Base-by-base conservation (phyloP, 768 basidiomycete genomes). In the Boletus sp. region DNA sequence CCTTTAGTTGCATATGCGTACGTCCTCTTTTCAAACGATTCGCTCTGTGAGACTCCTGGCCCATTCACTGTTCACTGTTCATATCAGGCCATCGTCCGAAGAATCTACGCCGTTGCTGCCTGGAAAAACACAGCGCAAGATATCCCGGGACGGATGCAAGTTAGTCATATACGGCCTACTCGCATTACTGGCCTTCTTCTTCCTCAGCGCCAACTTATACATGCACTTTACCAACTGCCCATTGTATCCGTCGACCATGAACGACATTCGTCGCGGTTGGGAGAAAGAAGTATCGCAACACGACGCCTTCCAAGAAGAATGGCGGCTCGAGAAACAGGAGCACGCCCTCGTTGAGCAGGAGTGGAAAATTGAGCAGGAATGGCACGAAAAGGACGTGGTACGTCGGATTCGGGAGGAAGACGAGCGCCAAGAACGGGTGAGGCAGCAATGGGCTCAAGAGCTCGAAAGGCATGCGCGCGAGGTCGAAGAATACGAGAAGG, bases 341-440 rank as follows among this genome's bases (percentile, higher is more conserved):
- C 65, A 59, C 17, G 20, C 10, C 1, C 6, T 18, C 7, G n/a
- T 20, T 0, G 28, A 40, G 39, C 24, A 51, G 7, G 18, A 51
- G 7, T 66, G 64, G 65, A 42, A 60, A 6, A 35, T 55, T 4
- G 29, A 66, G n/a, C 20, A 3, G 5, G 52, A 65, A 33, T 52
- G 44, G 54, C 61, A 65, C 33, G 52, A 60, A 9, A 47, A 29
- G 53, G 52, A 61, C 5, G 52, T 60, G 6, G 59, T 29, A 18
- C 51, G 47, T 30, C 48, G 51, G 28, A 50, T 46, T 7, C 50
- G 33, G 7, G 46, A 46, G 24, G 58, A 61, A 40, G 36, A 60
- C 1, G 46, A 55, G 18, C 60, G 54, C 17, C 58, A 61, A 41
- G 58, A 39, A 47, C 18, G 28, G 30, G 48, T 54, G 30, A 47